Evolutionary conservation across 176 grass and related monocot genomes (phyloP), one percentile per base, ranked within the genome.

Genomic region (Eremochloa ophiuroides): DNA sequence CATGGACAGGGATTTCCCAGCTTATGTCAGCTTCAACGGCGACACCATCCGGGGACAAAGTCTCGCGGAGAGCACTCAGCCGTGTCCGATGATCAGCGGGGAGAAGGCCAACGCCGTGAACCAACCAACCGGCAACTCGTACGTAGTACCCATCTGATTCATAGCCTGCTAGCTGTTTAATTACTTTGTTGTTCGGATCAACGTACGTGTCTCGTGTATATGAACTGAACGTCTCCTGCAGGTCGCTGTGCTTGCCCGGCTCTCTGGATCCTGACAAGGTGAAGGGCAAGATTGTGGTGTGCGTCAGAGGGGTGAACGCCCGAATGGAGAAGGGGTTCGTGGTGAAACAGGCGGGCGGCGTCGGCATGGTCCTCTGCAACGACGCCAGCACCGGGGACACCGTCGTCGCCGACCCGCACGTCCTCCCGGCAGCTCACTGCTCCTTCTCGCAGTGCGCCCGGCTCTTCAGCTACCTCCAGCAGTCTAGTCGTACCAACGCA

Each of bases 341-440:
- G 23, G 93, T 91, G 18, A 76, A 73, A 55, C 30, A 83, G 82
- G 93, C 88, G 8, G 91, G 88, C 6, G 93, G 90, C 58, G 25
- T 71, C 11, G 93, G 90, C 4, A 91, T 93, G 86, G 72, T 97
- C 68, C 86, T 97, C 7, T 87, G 85, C 90, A 93, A 93, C 74
- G 79, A 51, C 30, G 62, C 41, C 53, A 47, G 1, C 27, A 29
- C 17, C 22, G 86, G 55, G 8, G 83, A 76, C 3, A 46, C 84
- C 20, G 63, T 87, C 35, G 8, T 85, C 51, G 80, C 76, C 0
- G 91, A 93, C n/a, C 29, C 75, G 12, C 93, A 95, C 16, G 4
- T 95, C 65, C 3, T 96, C 39, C 60, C 93, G 0, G 90, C 93
- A 29, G 91, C 62, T 16, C 90, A 95, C 42, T 85, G 89, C 79